phyloP scores from a whole-genome alignment of 208 protist genomes.

The Acanthamoeba castellanii region DNA sequence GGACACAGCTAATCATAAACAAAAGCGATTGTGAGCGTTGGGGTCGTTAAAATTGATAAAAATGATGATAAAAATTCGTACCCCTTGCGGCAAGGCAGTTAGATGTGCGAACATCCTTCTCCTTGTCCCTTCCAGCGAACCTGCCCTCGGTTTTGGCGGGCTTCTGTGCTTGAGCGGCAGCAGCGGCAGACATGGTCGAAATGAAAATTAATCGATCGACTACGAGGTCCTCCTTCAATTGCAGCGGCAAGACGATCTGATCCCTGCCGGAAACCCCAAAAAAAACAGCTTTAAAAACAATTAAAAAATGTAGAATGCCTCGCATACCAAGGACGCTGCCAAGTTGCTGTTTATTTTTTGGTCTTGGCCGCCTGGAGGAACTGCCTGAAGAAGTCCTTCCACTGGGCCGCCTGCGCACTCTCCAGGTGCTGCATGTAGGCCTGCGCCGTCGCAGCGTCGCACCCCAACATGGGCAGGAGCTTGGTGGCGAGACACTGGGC shows the following conservation, averaged over 20 bases:
- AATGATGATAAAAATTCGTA: constrained; percentile 58
- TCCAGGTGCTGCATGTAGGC: constrained; percentile 40
- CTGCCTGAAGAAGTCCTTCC: constrained; percentile 64
- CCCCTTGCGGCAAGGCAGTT: constrained; percentile 95
- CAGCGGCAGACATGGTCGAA: constrained; percentile 33
- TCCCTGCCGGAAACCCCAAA: neutral
- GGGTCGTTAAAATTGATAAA: neutral
- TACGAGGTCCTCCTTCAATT: neutral
- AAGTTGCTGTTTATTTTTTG: constrained; percentile 40
- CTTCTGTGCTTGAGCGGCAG: constrained; percentile 66
- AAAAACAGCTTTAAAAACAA: too few relatives aligned
- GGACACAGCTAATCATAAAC: constrained; percentile 92
- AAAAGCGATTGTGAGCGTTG: neutral
- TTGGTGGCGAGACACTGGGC: constrained; percentile 27
- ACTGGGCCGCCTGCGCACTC: constrained; percentile 30
- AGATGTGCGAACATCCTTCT: constrained; percentile 94
- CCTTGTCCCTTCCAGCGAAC: constrained; percentile 89
- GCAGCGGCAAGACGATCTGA: neutral
- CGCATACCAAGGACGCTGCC: too few relatives aligned
- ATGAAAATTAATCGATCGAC: neutral
- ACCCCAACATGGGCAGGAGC: constrained; percentile 36
- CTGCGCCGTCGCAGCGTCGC: constrained; percentile 30
- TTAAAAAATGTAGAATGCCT: too few relatives aligned
- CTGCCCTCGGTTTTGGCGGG: constrained; percentile 48
- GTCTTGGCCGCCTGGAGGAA: constrained; percentile 19